Percentiles rank a stretch among this genome's conserved stretches.
Conservation (phyloP, 495 filamentous ascomycete genomes). For the Hypoxylon subgilvum region DNA sequence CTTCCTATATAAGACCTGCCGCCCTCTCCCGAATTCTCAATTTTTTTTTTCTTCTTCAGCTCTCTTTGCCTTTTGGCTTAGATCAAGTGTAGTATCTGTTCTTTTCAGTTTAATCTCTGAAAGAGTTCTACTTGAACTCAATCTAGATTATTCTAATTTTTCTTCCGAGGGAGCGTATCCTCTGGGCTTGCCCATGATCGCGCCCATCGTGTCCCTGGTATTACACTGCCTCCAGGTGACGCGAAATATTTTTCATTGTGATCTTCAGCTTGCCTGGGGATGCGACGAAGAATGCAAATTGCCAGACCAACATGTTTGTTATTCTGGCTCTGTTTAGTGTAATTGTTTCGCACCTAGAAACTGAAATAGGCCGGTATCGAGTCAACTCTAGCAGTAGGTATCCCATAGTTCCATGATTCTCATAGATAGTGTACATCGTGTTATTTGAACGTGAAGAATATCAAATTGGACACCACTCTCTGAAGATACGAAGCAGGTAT, state of each 20-base stretch:
- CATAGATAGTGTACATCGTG: neutral
- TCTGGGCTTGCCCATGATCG: constrained; percentile 84
- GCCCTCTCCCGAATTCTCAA: constrained; percentile 21
- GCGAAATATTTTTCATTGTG: constrained; percentile 71
- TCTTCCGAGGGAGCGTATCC: constrained; percentile 59
- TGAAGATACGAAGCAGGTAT: neutral
- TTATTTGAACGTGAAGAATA: neutral
- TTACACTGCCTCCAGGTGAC: constrained; percentile 86
- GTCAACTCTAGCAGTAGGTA: too few species aligned
- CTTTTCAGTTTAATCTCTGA: constrained; percentile 95
- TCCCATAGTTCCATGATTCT: too few species aligned
- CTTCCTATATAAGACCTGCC: constrained; percentile 32
- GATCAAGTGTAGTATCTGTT: constrained; percentile 99
- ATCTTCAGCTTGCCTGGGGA: constrained; percentile 59
- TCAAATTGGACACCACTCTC: neutral
- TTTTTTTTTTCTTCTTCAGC: constrained; percentile 49
- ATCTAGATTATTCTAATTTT: constrained; percentile 89
- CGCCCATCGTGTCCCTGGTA: constrained; percentile 81
- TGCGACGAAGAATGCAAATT: constrained; percentile 65
- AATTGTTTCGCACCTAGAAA: too few species aligned
- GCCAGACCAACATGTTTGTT: too few species aligned
- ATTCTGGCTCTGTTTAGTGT: too few species aligned
- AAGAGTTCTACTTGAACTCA: constrained; percentile 69
- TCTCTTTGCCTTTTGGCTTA: constrained; percentile 78
- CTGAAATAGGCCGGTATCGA: too few species aligned